Evolutionary conservation across 768 basidiomycete genomes (phyloP).

Genomic region (Trametopsis cervina): DNA sequence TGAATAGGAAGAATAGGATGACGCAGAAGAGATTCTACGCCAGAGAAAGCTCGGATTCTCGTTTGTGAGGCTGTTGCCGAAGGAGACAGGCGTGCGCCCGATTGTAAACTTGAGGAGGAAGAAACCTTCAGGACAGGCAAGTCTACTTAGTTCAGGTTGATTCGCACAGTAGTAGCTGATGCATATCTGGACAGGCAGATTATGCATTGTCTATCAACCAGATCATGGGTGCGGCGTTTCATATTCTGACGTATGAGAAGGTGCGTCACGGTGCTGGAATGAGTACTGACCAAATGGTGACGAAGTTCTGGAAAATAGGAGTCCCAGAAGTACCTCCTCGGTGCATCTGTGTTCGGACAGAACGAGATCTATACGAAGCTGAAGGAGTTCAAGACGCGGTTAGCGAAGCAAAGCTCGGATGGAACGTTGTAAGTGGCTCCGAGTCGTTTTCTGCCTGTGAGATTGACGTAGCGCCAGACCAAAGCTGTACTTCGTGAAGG

Average conservation of each 20-base stretch:
- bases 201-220: slow-evolving; percentile 75
- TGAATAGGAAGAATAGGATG: slow-evolving; percentile 36
- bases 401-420: slow-evolving; percentile 28
- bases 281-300: neutral
- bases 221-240: slow-evolving; percentile 76
- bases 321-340: slow-evolving; percentile 54
- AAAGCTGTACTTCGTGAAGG: slow-evolving; percentile 90
- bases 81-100: slow-evolving; percentile 90
- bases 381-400: slow-evolving; percentile 56
- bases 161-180: neutral
- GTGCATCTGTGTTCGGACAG: slow-evolving; percentile 76
- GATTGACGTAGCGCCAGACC: slow-evolving; percentile 42
- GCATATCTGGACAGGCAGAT: neutral
- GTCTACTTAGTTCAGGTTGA: slow-evolving; percentile 1
- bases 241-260: slow-evolving; percentile 84
- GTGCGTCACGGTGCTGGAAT: slow-evolving; percentile 30
- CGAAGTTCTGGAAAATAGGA: slow-evolving; percentile 37
- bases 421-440: slow-evolving; percentile 41
- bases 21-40: slow-evolving; percentile 60
- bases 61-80: slow-evolving; percentile 84
- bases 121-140: slow-evolving; percentile 24
- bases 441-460: neutral
- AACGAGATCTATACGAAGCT: slow-evolving; percentile 77
- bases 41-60: slow-evolving; percentile 76
- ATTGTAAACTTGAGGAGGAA: slow-evolving; percentile 83